phyloP scores from a whole-genome alignment of 2,329 filamentous ascomycete genomes.

The Penicillium sp. region DNA sequence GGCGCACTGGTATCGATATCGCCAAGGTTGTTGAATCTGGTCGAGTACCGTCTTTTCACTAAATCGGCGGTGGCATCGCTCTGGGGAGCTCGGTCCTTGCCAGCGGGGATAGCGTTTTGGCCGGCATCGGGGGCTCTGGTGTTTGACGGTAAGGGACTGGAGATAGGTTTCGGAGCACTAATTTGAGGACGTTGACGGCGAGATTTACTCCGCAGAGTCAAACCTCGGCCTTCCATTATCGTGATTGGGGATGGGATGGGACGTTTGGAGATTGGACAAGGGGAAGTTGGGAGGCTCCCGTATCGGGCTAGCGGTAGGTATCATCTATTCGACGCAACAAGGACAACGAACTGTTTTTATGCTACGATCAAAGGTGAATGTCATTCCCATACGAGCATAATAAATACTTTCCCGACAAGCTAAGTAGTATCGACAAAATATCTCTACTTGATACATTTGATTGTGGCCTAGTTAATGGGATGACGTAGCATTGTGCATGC shows the following conservation, averaged over 20 bases:
- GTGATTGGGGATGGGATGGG: background rate
- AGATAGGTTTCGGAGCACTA: constrained; percentile 60
- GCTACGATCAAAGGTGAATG: background rate
- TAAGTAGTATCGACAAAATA: background rate
- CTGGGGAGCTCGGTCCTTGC: constrained; percentile 44
- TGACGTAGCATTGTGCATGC: background rate
- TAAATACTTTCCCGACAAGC: background rate
- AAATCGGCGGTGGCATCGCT: constrained; percentile 69
- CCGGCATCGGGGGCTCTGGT: constrained; percentile 38
- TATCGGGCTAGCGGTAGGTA: constrained; percentile 5
- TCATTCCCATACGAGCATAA: background rate
- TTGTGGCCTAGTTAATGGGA: background rate
- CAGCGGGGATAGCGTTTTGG: constrained; percentile 28
- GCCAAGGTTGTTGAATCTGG: constrained; percentile 78
- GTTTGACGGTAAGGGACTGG: constrained; percentile 38
- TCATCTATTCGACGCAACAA: background rate
- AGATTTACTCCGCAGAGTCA: constrained; percentile 65
- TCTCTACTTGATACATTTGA: background rate
- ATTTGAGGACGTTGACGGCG: constrained; percentile 55
- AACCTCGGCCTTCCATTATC: constrained; percentile 56
- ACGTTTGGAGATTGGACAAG: constrained; percentile 6
- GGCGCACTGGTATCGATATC: constrained; percentile 67
- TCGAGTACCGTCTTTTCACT: constrained; percentile 92
- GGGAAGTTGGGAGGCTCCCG: constrained; percentile 6
- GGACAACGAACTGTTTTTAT: background rate